Evolutionary conservation across 2,329 filamentous ascomycete species (phyloP), one percentile per base, ranked within the genome.

Genomic region (Aspergillus chevalieri): DNA sequence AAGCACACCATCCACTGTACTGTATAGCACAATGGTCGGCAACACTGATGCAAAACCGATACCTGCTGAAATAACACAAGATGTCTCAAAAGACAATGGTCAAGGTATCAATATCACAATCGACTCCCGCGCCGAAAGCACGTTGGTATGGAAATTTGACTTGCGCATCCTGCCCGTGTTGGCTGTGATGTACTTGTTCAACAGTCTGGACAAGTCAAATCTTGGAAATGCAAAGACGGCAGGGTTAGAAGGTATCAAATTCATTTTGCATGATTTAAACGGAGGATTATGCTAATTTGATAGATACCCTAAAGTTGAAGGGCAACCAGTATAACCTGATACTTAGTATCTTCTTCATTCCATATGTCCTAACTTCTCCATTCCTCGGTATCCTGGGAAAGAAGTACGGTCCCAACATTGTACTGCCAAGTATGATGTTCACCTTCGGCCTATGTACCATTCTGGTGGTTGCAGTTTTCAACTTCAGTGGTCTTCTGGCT

Each of bases 141-240:
- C 64, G 4, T 62, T 81, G 17, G 72, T 77, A 43, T 73, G 75
- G 69, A 81, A 80, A 51, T 77, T 81, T 54, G 61, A 63, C 36
- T 57, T 62, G 17, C 60, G 54, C 12, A 44, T 81, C 44, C 63
- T 81, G 12, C 78, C 78, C 3, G 70, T 80, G 42, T 62, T 81
- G 7, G 74, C 78, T 0, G 53, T 78, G 36, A 80, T 81, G 77
- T 81, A 80, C 49, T 65, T 80, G 2, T 79, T 77, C 64, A 74
- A 74, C 57, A 66, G 66, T 30, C 62, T 72, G 6, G 72, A 74
- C 53, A 74, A 74, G 49, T 64, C 63, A 42, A 76, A 75, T 43
- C 47, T 66, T 22, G 60, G 60, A 6, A 63, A 63, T 53, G 60
- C 61, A 17, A 62, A 63, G 48, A 63, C 61, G 3, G 61, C 58